Base-by-base conservation (phyloP, 1,284 basidiomycete genomes). In the Athelia psychrophila region DNA sequence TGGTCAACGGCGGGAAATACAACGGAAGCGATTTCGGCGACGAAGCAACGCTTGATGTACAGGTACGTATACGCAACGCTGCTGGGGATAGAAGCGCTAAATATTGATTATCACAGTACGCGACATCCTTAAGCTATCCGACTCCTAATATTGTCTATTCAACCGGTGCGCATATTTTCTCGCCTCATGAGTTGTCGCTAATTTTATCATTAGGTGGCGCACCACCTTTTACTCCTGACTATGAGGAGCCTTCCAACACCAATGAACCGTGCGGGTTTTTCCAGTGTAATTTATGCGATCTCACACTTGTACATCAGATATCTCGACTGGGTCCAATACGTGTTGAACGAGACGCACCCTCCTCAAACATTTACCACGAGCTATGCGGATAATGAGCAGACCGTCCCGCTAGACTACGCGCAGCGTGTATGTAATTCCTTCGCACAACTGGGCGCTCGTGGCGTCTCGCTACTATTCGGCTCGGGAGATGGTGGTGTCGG, bases 41-140 rank as follows among this genome's bases (percentile, higher is more conserved):
- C 40, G 49, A 84, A 75, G 84, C 81, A 12, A 84, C 85, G 60
- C 72, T 87, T 12, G 83, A 87, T 58, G 81, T 86, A 48, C 83
- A 88, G 69, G 86, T 86, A 54, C 77, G 83, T 2, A 79, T 75
- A 13, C 27, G 27, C 27, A 5, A 30, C 6, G 13, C 13, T 30
- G 6, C 40, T 81, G 77, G 6, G 73, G 88, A 5, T 75, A 78
- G 5, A 82, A 72, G 70, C 84, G 85, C 2, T 84, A 83, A 58
- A 77, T 76, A 27, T 87, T 80, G 63, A n/a, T n/a, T n/a, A n/a
- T n/a, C 86, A 78, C 69, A 80, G 80, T 30, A 30, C 13, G 27
- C 27, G 27, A 30, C 27, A 74, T 69, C 64, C 24, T 47, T 30
- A 18, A 13, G 38, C 18, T 46, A 20, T n/a, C 48, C 51, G 6